A percentile compares a stretch with the other conserved stretches of the same genome.
Evolutionary conservation across 2,329 filamentous ascomycete species (phyloP).

Genomic region (Fusarium luffae): DNA sequence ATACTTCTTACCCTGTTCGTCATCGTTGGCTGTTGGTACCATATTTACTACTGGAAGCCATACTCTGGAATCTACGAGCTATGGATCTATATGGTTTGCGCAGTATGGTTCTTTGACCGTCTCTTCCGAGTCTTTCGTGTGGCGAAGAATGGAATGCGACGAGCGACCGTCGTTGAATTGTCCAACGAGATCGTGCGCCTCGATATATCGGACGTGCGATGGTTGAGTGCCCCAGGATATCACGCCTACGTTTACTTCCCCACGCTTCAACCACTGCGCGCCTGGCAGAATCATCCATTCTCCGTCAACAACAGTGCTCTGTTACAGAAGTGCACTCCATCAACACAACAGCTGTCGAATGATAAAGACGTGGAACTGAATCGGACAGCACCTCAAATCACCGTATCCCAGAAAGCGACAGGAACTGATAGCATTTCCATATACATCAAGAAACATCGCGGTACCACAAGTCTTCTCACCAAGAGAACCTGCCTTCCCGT

Average conservation of each 20-base stretch:
- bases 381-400: background rate
- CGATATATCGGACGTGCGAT: background rate
- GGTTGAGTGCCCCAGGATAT: fast-evolving
- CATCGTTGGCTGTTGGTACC: background rate
- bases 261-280: background rate
- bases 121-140: background rate
- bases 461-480: background rate
- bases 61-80: background rate
- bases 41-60: background rate
- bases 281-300: background rate
- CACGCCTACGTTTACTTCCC: background rate
- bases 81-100: background rate
- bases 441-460: background rate
- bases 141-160: background rate
- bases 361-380: background rate
- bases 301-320: background rate
- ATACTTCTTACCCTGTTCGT: background rate
- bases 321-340: fast-evolving
- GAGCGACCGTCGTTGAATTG: background rate
- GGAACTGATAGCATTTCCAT: fast-evolving
- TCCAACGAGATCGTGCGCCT: background rate
- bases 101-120: background rate
- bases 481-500: fast-evolving
- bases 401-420: background rate
- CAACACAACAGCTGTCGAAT: background rate